These are phyloP conservation scores for Russula griseocarnosa DNA, from an alignment of 768 basidiomycete genomes.

Conservation along the genomic window DNA sequence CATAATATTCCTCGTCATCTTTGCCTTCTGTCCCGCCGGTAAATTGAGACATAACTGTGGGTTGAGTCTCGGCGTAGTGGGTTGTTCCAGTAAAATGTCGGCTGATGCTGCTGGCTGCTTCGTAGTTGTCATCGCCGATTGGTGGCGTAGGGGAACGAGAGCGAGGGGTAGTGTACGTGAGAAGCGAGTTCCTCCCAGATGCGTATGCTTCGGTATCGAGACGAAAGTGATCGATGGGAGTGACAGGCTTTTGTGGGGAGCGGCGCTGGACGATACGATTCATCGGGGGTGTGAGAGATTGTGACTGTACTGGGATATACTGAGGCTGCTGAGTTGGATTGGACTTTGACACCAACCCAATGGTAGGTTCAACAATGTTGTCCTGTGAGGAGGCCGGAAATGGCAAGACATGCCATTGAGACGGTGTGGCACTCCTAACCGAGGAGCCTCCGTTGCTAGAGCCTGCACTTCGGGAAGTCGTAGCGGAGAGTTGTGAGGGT, in stretches of 20 bases:
- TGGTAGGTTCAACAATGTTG: not conserved
- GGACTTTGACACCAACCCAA: slow-evolving; percentile 15
- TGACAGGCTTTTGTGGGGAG: slow-evolving; percentile 28
- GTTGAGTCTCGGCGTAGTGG: slow-evolving; percentile 11
- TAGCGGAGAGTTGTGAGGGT: slow-evolving; percentile 16
- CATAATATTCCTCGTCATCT: not conserved
- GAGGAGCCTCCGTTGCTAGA: slow-evolving; percentile 7
- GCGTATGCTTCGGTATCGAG: slow-evolving; percentile 68
- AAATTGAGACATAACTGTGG: slow-evolving; percentile 9
- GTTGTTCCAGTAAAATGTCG: slow-evolving; percentile 48
- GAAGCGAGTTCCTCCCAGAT: slow-evolving; percentile 53
- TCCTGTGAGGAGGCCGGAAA: slow-evolving; percentile 16
- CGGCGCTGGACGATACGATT: slow-evolving; percentile 21
- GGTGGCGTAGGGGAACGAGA: slow-evolving; percentile 77
- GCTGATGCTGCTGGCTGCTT: slow-evolving; percentile 51
- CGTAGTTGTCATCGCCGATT: slow-evolving; percentile 68
- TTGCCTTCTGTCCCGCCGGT: slow-evolving; percentile 6
- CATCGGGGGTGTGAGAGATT: slow-evolving; percentile 22
- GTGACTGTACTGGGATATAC: slow-evolving; percentile 10
- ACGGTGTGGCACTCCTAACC: not conserved
- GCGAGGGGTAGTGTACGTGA: slow-evolving; percentile 48
- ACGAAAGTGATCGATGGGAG: slow-evolving; percentile 54
- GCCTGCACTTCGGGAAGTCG: slow-evolving; percentile 1
- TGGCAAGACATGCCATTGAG: slow-evolving; percentile 4
- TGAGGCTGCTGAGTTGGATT: slow-evolving; percentile 6